Percentiles rank a stretch among this genome's conserved stretches.
These are phyloP conservation scores for Colletotrichum destructivum DNA, from an alignment of 2,329 filamentous ascomycete genomes.

Conservation along the genomic window DNA sequence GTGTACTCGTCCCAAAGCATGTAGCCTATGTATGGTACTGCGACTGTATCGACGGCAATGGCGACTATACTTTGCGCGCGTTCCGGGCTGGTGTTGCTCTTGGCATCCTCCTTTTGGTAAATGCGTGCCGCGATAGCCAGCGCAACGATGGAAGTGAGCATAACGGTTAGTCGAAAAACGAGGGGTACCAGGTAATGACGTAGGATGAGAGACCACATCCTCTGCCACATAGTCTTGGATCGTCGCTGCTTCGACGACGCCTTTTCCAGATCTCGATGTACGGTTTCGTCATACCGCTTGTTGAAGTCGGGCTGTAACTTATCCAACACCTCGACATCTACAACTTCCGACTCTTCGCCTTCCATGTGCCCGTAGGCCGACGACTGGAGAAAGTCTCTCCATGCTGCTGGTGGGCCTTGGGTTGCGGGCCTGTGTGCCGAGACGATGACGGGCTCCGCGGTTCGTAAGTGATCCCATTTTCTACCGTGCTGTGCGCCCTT, in stretches of 20 bases:
- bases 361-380: conserved; percentile 65
- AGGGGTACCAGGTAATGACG: conserved; percentile 89
- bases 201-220: conserved; percentile 78
- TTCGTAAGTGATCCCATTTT: conserved; percentile 73
- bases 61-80: conserved; percentile 88
- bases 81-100: conserved; percentile 63
- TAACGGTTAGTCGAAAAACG: conserved; percentile 84
- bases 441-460: conserved; percentile 72
- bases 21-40: conserved; percentile 91
- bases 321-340: conserved; percentile 62
- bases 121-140: conserved; percentile 85
- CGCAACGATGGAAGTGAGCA: conserved; percentile 86
- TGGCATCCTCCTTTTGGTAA: conserved; percentile 70
- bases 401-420: conserved; percentile 60
- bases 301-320: conserved; percentile 65
- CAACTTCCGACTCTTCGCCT: conserved; percentile 64
- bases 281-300: conserved; percentile 52
- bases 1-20: conserved; percentile 98
- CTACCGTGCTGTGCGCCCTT: conserved; percentile 66
- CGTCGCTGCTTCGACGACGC: conserved; percentile 47
- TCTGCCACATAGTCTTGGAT: conserved; percentile 61
- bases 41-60: conserved; percentile 89
- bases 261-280: conserved; percentile 49
- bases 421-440: conserved; percentile 61
- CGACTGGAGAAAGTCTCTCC: conserved; percentile 69